Evolutionary conservation across 306 rosid species (phyloP).

Genomic region (Phaseolus lunatus): DNA sequence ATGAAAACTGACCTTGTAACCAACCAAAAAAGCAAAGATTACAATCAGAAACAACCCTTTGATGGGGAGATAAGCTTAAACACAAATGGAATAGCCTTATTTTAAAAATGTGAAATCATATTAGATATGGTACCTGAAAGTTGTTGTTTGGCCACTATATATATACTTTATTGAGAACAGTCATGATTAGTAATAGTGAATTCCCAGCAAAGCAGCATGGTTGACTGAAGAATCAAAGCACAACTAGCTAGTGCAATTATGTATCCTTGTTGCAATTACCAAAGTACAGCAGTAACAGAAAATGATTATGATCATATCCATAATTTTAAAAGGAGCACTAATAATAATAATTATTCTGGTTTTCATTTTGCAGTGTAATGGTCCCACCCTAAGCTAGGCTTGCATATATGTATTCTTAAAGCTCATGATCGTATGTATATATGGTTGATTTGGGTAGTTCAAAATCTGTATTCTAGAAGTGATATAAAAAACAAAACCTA

Average conservation of each 20-base stretch:
- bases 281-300: conserved; percentile 46
- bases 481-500: conserved; percentile 22
- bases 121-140: conserved; percentile 37
- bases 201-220: conserved; percentile 53
- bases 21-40: not conserved
- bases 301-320: conserved; percentile 56
- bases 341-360: not conserved
- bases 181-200: conserved; percentile 52
- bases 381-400: conserved; percentile 36
- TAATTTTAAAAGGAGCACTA: conserved; percentile 12
- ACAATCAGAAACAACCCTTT: conserved; percentile 9
- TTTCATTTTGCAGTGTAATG: conserved; percentile 38
- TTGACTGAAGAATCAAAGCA: conserved; percentile 58
- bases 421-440: conserved; percentile 11
- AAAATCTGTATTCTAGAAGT: conserved; percentile 18
- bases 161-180: conserved; percentile 42
- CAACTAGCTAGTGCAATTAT: conserved; percentile 46
- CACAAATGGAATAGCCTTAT: conserved; percentile 8
- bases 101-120: conserved; percentile 34
- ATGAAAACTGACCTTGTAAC: conserved; percentile 36
- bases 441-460: conserved; percentile 7
- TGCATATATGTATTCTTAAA: conserved; percentile 29
- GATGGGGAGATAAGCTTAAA: conserved; percentile 35
- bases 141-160: conserved; percentile 44
- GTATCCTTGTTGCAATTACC: conserved; percentile 54